A percentile compares a stretch with the other conserved stretches of the same genome.
Conservation (phyloP, 257 asterid species). For the Penstemon barbatus region DNA sequence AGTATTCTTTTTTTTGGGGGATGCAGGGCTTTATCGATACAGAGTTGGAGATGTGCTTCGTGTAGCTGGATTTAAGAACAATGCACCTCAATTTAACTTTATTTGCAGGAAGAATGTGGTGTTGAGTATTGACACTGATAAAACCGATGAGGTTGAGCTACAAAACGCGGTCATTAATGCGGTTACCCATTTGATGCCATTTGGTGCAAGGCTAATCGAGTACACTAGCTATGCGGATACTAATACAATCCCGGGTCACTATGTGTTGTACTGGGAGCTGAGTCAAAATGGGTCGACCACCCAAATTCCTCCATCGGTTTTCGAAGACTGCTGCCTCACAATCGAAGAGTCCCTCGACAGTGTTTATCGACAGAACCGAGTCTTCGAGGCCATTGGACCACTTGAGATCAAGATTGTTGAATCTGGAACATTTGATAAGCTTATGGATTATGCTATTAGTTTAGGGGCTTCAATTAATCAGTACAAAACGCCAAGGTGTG, state of each 20-base stretch:
- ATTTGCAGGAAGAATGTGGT: slow-evolving; percentile 84
- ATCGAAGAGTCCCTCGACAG: slow-evolving; percentile 81
- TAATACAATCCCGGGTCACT: slow-evolving; percentile 67
- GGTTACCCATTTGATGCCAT: slow-evolving; percentile 56
- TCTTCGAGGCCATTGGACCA: slow-evolving; percentile 74
- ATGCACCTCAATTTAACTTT: slow-evolving; percentile 91
- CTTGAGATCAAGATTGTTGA: slow-evolving; percentile 85
- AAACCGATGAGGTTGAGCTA: slow-evolving; percentile 92
- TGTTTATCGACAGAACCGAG: slow-evolving; percentile 81
- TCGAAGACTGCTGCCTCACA: slow-evolving; percentile 82
- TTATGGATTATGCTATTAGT: slow-evolving; percentile 89
- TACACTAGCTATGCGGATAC: slow-evolving; percentile 90
- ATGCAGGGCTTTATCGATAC: slow-evolving; percentile 76
- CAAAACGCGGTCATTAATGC: slow-evolving; percentile 81
- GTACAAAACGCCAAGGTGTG: slow-evolving; percentile 92
- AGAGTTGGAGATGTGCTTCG: slow-evolving; percentile 86
- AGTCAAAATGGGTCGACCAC: slow-evolving; percentile 45
- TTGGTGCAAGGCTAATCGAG: slow-evolving; percentile 60
- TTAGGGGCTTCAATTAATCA: slow-evolving; percentile 87
- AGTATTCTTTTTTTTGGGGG: no score
- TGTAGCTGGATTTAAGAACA: slow-evolving; percentile 93
- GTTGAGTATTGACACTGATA: slow-evolving; percentile 79
- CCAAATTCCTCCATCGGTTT: slow-evolving; percentile 74
- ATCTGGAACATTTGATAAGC: slow-evolving; percentile 78
- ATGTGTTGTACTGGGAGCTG: slow-evolving; percentile 85